Evolutionary conservation across 2,329 filamentous ascomycete species (phyloP), one percentile per base, ranked within the genome.

Genomic region (Neofusicoccum umdonicola): DNA sequence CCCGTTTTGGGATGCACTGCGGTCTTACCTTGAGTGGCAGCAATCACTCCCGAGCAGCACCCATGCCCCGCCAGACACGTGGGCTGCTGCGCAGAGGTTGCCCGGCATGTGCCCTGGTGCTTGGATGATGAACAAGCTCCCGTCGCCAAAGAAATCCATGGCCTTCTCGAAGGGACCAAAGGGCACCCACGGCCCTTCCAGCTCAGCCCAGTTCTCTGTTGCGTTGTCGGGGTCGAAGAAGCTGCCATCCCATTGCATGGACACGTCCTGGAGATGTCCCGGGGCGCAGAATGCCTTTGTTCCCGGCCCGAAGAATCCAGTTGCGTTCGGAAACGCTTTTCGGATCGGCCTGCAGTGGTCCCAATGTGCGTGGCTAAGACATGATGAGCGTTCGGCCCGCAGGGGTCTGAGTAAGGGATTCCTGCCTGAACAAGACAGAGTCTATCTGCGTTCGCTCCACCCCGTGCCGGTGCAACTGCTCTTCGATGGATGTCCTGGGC

Each of bases 121-220:
- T 22, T 77, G 73, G 8, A 78, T 72, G 7, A 77, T 62, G 76
- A 74, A 77, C 48, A 78, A 76, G 57, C 74, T 72, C 58, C 78
- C 70, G 72, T 82, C 73, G 62, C 74, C 74, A 48, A 78, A 78
- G 47, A 71, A 76, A 52, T 78, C 73, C 64, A 75, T 61, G 11
- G 76, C 75, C 45, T 69, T 70, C 13, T 76, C 70, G 52, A 78
- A 78, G 0, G 74, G 72, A 1, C 75, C 76, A 63, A 77, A 75
- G 0, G 68, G 62, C 19, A 67, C 63, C 76, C 75, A 78, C 9
- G 66, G 65, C 8, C 73, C 73, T 0, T 63, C 22, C 3, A 76
- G 63, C 52, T 76, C 73, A 22, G 68, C 66, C 68, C 71, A 72
- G 13, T 62, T 68, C 58, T 75, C 72, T 6, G 72, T 76, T 1